Evolutionary conservation across 2,329 filamentous ascomycete genomes (phyloP).

Genomic region (Colletotrichum sansevieriae): DNA sequence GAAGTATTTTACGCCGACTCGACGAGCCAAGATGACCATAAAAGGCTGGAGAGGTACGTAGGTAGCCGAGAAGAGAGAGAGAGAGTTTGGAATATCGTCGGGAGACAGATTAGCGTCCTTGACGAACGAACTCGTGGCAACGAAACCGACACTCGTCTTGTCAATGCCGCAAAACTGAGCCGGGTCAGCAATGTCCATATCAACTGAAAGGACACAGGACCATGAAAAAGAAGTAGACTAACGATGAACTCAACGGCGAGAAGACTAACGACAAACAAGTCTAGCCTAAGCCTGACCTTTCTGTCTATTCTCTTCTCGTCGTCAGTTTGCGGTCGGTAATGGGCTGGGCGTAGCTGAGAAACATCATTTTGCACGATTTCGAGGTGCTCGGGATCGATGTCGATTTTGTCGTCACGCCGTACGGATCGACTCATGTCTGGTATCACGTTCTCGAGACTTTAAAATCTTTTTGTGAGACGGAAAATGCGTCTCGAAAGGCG

Average conservation of each 20-base stretch:
- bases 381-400: constrained; percentile 32
- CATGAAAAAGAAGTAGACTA: too few relatives aligned
- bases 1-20: constrained; percentile 42
- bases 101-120: constrained; percentile 43
- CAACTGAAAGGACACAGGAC: too few relatives aligned
- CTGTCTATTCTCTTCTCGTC: constrained; percentile 40
- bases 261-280: constrained; percentile 39
- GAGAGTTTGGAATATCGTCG: constrained; percentile 44
- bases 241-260: neutral
- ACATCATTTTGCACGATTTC: constrained; percentile 9
- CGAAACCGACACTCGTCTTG: constrained; percentile 45
- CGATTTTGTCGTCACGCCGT: neutral
- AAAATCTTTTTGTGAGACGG: too few relatives aligned
- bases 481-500: too few relatives aligned
- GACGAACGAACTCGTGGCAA: constrained; percentile 44
- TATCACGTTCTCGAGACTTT: too few relatives aligned
- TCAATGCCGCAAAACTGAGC: constrained; percentile 44
- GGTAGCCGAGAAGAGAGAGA: constrained; percentile 44
- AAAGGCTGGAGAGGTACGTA: constrained; percentile 45
- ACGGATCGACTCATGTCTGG: neutral
- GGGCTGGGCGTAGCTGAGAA: neutral
- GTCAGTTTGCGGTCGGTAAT: constrained; percentile 37
- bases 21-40: constrained; percentile 43
- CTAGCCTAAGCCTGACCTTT: constrained; percentile 41
- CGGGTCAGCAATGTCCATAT: neutral